These are phyloP conservation scores for Eimeria tenella DNA, from an alignment of 169 alveolate species.

Conservation along the genomic window DNA sequence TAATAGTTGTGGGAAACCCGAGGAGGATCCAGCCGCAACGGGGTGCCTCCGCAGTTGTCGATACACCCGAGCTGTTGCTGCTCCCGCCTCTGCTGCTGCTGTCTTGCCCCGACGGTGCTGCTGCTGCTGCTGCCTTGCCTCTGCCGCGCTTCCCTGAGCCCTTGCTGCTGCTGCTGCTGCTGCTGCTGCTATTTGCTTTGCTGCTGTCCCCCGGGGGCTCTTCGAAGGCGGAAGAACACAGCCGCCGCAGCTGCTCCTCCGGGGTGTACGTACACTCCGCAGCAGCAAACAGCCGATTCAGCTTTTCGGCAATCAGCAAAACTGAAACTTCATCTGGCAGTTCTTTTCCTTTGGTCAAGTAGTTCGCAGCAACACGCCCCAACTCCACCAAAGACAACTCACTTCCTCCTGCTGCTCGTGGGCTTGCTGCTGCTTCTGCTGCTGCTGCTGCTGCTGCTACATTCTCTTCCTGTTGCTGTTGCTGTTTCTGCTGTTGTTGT, in stretches of 20 bases:
- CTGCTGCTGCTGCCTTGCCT: background rate
- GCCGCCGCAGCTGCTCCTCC: no score
- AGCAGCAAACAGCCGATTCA: no score
- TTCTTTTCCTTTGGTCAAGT: background rate
- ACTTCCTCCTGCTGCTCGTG: background rate
- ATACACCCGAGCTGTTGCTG: conserved; percentile 36
- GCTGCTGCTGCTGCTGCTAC: background rate
- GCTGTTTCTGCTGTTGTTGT: background rate
- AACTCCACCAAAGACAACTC: background rate
- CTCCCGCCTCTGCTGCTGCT: conserved; percentile 1
- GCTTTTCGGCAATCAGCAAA: no score
- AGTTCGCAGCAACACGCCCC: background rate
- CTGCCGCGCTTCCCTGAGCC: background rate
- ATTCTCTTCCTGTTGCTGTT: background rate
- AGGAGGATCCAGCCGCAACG: conserved; percentile 54
- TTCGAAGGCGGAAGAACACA: no score
- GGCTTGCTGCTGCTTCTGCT: background rate
- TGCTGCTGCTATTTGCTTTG: conserved; percentile 37
- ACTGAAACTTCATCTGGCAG: background rate
- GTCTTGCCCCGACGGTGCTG: background rate
- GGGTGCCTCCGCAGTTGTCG: conserved; percentile 4
- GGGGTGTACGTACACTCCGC: background rate
- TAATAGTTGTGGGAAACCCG: conserved; percentile 34
- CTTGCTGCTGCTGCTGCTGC: conserved; percentile 1
- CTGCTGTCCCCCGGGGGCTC: no score